Conservation (phyloP, 1,284 basidiomycete genomes). For the Trametes sp. region DNA sequence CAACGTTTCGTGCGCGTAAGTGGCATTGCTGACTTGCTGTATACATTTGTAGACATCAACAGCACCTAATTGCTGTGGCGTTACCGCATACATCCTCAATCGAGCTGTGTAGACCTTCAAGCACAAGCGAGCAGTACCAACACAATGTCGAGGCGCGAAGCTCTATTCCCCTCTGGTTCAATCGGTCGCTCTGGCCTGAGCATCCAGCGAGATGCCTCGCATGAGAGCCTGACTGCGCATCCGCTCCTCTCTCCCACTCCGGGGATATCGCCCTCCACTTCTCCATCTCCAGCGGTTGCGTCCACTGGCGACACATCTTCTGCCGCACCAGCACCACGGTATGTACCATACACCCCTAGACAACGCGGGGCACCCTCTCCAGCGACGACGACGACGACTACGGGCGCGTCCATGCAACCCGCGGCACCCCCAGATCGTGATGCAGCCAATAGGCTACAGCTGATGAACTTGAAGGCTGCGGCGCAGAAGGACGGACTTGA, state of each 20-base stretch:
- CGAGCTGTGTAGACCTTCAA: neutral
- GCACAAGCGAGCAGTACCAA: neutral
- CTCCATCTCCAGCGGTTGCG: constrained; percentile 26
- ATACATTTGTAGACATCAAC: neutral
- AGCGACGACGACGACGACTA: constrained; percentile 61
- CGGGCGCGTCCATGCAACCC: constrained; percentile 50
- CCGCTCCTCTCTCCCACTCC: constrained; percentile 63
- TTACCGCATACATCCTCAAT: neutral
- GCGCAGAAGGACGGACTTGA: constrained; percentile 80
- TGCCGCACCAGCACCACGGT: constrained; percentile 44
- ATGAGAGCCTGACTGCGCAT: constrained; percentile 66
- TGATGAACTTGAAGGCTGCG: constrained; percentile 83
- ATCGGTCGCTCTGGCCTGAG: constrained; percentile 57
- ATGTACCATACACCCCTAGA: constrained; percentile 63
- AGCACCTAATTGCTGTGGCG: neutral
- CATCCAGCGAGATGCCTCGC: constrained; percentile 56
- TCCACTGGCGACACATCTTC: constrained; percentile 25
- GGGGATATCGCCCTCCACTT: constrained; percentile 30
- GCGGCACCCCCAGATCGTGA: constrained; percentile 49
- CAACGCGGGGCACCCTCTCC: constrained; percentile 60
- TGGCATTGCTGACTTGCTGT: constrained; percentile 9
- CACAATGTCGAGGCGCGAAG: constrained; percentile 42
- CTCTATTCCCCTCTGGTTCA: constrained; percentile 57
- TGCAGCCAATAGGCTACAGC: constrained; percentile 73
- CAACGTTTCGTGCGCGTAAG: neutral